Conservation (phyloP, 2,329 filamentous ascomycete genomes). For the Coniochaeta ligniaria region DNA sequence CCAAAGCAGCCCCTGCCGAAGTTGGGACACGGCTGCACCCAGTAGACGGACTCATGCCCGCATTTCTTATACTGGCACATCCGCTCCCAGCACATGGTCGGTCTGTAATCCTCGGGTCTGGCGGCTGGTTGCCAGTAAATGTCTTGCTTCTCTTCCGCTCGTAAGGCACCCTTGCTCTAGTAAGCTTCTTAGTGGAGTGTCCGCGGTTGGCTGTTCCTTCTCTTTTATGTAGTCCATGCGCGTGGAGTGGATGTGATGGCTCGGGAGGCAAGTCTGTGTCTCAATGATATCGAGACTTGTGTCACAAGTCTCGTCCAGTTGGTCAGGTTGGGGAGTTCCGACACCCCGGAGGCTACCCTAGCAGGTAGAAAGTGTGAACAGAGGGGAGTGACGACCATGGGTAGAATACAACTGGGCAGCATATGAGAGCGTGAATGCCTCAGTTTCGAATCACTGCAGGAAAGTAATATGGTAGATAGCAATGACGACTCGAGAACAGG, state of each 20-base stretch:
- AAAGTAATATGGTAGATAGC: conserved; percentile 4
- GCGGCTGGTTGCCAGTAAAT: neutral
- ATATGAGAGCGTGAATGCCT: neutral
- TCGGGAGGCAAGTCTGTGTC: neutral
- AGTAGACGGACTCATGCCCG: conserved; percentile 16
- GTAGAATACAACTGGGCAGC: neutral
- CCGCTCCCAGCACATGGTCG: conserved; percentile 16
- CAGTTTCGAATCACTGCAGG: conserved; percentile 2
- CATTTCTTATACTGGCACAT: conserved; percentile 14
- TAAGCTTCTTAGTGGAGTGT: neutral
- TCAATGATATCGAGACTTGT: neutral
- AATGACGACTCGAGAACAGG: conserved; percentile 7
- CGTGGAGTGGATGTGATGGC: neutral
- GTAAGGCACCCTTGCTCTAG: neutral
- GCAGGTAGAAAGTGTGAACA: neutral
- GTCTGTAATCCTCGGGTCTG: neutral
- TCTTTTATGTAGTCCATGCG: neutral
- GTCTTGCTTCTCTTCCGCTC: neutral
- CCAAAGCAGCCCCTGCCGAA: conserved; percentile 16
- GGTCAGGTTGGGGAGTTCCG: neutral
- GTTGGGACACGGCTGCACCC: conserved; percentile 15
- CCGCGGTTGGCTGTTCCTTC: neutral
- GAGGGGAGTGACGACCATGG: neutral
- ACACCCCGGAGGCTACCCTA: neutral
- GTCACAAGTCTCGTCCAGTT: neutral